Percentiles rank a stretch among this genome's conserved stretches.
These are phyloP conservation scores for Mortierella sp. DNA, from an alignment of 371 early-diverging fungal species.

Conservation along the genomic window DNA sequence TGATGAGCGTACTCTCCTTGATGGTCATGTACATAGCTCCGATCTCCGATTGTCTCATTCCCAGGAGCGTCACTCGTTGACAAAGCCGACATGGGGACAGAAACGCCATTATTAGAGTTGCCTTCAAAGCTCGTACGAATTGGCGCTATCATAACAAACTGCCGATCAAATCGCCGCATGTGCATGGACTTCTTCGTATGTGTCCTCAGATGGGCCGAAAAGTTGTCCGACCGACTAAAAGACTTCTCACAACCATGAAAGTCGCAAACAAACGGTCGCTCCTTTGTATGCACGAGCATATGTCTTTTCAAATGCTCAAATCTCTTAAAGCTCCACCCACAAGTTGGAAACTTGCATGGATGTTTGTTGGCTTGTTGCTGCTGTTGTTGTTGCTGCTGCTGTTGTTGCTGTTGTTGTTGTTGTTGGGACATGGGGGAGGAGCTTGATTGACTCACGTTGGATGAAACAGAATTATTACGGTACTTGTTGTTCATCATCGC, in stretches of 20 bases:
- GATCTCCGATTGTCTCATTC: neutral
- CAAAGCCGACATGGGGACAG: no score
- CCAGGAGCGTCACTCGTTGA: conserved; percentile 3
- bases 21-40: neutral
- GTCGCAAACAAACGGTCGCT: conserved; percentile 74
- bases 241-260: conserved; percentile 75
- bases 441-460: conserved; percentile 37
- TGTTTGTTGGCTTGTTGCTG: conserved; percentile 34
- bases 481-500: conserved; percentile 16
- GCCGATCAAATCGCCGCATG: conserved; percentile 31
- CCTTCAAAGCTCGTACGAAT: conserved; percentile 27
- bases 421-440: conserved; percentile 19
- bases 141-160: conserved; percentile 21
- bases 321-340: conserved; percentile 70
- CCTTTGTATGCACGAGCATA: conserved; percentile 75
- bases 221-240: conserved; percentile 85
- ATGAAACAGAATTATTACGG: conserved; percentile 45
- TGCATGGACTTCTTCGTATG: conserved; percentile 57
- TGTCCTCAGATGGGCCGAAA: conserved; percentile 69
- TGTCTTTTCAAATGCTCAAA: conserved; percentile 88
- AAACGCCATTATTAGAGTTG: neutral
- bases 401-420: no score
- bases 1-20: conserved; percentile 21
- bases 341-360: conserved; percentile 42
- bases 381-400: no score